Evolutionary conservation across 225 moss, liverwort and hornwort genomes (phyloP).

Genomic region (Rhytidiadelphus loreus): DNA sequence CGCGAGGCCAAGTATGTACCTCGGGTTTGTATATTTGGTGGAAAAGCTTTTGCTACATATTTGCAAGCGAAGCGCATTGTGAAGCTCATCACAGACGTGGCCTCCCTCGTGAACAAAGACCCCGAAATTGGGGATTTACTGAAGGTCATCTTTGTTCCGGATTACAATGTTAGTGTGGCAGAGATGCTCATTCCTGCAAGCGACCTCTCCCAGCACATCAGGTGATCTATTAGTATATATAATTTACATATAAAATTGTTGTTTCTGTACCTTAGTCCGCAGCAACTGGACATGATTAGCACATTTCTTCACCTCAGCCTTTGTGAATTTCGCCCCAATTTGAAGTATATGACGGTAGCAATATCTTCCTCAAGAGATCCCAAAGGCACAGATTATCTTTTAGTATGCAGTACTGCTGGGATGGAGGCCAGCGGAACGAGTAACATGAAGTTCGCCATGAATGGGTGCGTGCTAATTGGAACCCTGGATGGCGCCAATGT

Average conservation of each 20-base stretch:
- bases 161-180: conserved; percentile 93
- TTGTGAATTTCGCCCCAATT: neutral
- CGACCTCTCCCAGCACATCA: conserved; percentile 91
- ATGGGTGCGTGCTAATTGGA: conserved; percentile 80
- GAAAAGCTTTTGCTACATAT: conserved; percentile 98
- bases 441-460: conserved; percentile 96
- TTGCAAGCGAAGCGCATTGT: conserved; percentile 84
- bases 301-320: neutral
- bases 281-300: neutral
- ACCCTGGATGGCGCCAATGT: conserved; percentile 95
- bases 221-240: conserved; percentile 10
- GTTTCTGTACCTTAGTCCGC: no score
- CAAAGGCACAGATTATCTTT: neutral
- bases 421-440: conserved; percentile 97
- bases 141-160: conserved; percentile 87
- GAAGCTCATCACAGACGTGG: conserved; percentile 76
- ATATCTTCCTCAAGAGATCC: neutral
- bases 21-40: conserved; percentile 87
- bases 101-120: conserved; percentile 66
- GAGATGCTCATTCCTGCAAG: conserved; percentile 96
- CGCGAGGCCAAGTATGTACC: conserved; percentile 72
- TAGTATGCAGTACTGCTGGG: conserved; percentile 72
- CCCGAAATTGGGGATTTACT: conserved; percentile 77
- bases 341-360: neutral
- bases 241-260: neutral